Evolutionary conservation across 352 stramenopile genomes (phyloP), one percentile per base, ranked within the genome.

Genomic region (Globisporangium yorkense): DNA sequence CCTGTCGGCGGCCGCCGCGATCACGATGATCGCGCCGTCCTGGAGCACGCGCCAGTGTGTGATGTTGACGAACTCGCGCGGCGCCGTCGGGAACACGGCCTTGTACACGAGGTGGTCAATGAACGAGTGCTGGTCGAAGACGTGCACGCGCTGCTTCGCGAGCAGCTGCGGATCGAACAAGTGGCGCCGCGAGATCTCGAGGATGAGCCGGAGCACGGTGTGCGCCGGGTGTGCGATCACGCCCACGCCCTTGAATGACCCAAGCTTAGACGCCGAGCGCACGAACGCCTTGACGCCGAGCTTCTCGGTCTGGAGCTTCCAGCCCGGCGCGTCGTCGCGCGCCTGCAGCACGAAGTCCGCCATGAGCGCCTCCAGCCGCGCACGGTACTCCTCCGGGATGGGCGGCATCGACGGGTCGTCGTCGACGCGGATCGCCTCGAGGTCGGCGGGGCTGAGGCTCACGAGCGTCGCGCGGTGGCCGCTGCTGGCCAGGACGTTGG

Each of bases 51-150:
- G 81, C 78, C 81, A 89, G 60, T 89, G 81, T 5, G 72, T 87
- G n/a, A 89, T 63, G 46, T 88, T 80, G 41, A 87, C 67, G 45
- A 86, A 88, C 37, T 88, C 77, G 33, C 74, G 74, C 18, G 70
- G 59, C 16, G 71, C 62, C 3, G 70, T 63, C 5, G 81, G 81
- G 60, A 91, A 88, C 37, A 87, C 67, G 1, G 75, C 66, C 65
- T 89, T 89, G 72, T 80, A 86, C 15, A 68, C 76, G 45, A 88
- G 66, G 59, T 89, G 74, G 55, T 91, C 78, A 49, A 91, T 72
- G 61, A 80, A 89, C 54, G 75, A 85, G 68, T 91, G 78, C 54
- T 82, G 68, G 46, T 89, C 71, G 41, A 79, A 86, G n/a, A 87
- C 73, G 29, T 78, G 59, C 27, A 78, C 62, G 24, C 79, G 79